Evolutionary conservation across 1,284 basidiomycete genomes (phyloP).

Genomic region (Stygiomarasmius scandens): DNA sequence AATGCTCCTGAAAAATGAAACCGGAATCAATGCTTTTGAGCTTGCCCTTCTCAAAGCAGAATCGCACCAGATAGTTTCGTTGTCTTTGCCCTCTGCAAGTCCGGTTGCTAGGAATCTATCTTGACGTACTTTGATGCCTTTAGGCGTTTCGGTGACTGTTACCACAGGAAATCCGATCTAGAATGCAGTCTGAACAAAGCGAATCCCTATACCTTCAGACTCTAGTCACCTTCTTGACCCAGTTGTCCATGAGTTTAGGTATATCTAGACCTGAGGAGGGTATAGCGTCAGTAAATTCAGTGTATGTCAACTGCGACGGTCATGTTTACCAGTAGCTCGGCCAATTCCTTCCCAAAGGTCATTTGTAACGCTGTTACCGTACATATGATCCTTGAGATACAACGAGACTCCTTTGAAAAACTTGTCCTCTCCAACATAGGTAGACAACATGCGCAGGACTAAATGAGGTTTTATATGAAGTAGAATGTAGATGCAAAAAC

Average conservation of each 20-base stretch:
- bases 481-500: slow-evolving; percentile 13
- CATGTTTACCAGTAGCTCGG: slow-evolving; percentile 59
- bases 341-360: slow-evolving; percentile 95
- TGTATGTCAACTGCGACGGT: not conserved
- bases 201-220: slow-evolving; percentile 20
- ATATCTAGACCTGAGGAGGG: slow-evolving; percentile 65
- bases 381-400: slow-evolving; percentile 85
- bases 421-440: slow-evolving; percentile 89
- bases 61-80: slow-evolving; percentile 85
- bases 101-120: slow-evolving; percentile 94
- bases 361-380: slow-evolving; percentile 83
- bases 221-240: slow-evolving; percentile 77
- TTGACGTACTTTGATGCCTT: slow-evolving; percentile 80
- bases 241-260: slow-evolving; percentile 86
- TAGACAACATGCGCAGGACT: slow-evolving; percentile 94
- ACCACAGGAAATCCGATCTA: slow-evolving; percentile 88
- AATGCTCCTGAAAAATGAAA: slow-evolving; percentile 59
- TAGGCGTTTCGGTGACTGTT: slow-evolving; percentile 78
- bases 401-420: slow-evolving; percentile 89
- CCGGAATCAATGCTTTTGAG: too few relatives aligned
- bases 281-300: not conserved
- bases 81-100: slow-evolving; percentile 78
- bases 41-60: not conserved
- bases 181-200: not conserved
- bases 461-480: not conserved